These are phyloP conservation scores for Linum tenue DNA, from an alignment of 345 rosid genomes.

Conservation along the genomic window DNA sequence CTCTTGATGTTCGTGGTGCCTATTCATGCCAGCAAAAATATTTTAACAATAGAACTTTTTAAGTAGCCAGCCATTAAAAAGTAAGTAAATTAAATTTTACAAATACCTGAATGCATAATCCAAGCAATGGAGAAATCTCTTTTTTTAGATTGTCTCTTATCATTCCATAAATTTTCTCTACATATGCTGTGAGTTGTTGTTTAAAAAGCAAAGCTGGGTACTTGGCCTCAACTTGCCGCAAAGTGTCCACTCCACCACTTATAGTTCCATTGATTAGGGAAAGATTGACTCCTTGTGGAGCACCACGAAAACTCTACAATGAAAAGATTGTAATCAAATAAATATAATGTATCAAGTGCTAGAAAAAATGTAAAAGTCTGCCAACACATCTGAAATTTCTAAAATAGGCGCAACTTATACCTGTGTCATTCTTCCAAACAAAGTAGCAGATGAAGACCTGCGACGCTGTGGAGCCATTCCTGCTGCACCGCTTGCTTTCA, in stretches of 20 bases:
- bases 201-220: slow-evolving; percentile 95
- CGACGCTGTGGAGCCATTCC: slow-evolving; percentile 98
- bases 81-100: not conserved
- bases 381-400: slow-evolving; percentile 1
- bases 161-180: slow-evolving; percentile 96
- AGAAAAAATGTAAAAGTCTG: slow-evolving; percentile 8
- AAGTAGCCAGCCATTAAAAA: not conserved
- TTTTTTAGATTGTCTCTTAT: slow-evolving; percentile 91
- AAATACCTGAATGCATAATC: slow-evolving; percentile 87
- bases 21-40: slow-evolving; percentile 10
- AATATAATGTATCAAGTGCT: slow-evolving; percentile 8
- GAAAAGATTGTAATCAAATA: slow-evolving; percentile 6
- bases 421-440: slow-evolving; percentile 93
- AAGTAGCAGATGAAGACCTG: slow-evolving; percentile 83
- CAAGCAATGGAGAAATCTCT: slow-evolving; percentile 92
- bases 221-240: slow-evolving; percentile 93
- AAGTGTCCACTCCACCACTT: slow-evolving; percentile 48
- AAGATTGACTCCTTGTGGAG: slow-evolving; percentile 81
- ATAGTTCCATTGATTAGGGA: slow-evolving; percentile 53
- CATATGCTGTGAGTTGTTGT: slow-evolving; percentile 94
- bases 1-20: slow-evolving; percentile 99
- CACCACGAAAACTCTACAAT: slow-evolving; percentile 76
- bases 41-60: not conserved
- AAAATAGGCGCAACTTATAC: slow-evolving; percentile 23
- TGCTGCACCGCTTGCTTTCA: slow-evolving; percentile 93